These are phyloP conservation scores for Curvularia eragrostidis DNA, from an alignment of 2,329 filamentous ascomycete genomes.

Conservation along the genomic window DNA sequence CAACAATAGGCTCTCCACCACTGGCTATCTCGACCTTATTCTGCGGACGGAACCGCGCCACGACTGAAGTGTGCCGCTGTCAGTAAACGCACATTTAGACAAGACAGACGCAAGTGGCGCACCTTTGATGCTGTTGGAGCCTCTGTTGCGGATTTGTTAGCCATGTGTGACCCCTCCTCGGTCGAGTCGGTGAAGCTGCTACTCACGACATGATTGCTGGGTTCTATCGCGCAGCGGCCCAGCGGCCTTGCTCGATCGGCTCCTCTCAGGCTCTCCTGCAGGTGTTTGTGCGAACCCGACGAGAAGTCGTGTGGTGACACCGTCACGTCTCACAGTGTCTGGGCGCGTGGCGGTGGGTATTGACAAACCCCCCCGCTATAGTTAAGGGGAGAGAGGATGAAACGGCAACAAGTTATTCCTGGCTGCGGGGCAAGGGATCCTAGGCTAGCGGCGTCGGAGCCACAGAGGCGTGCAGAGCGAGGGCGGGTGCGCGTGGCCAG, in stretches of 20 bases:
- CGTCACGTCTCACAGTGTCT: constrained; percentile 33
- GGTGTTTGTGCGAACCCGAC: constrained; percentile 32
- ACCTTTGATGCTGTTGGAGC: constrained; percentile 58
- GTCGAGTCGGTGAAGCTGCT: constrained; percentile 11
- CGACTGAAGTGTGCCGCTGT: constrained; percentile 64
- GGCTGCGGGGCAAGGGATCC: constrained; percentile 6
- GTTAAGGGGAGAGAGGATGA: constrained; percentile 42
- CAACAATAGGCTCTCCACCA: constrained; percentile 89
- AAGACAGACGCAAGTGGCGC: constrained; percentile 19
- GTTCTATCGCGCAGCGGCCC: constrained; percentile 42
- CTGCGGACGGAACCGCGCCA: constrained; percentile 96
- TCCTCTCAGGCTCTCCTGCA: constrained; percentile 26
- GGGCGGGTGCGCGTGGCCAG: background rate
- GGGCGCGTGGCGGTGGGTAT: constrained; percentile 38
- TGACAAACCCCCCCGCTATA: constrained; percentile 42
- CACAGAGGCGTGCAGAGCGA: constrained; percentile 5
- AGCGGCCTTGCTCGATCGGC: constrained; percentile 41
- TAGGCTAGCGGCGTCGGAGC: constrained; percentile 7
- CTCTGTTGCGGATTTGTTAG: constrained; percentile 51
- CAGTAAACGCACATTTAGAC: constrained; percentile 23
- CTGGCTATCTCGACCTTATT: constrained; percentile 92
- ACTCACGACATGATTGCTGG: constrained; percentile 51
- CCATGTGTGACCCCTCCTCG: constrained; percentile 33
- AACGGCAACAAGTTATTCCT: constrained; percentile 8
- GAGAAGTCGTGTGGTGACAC: constrained; percentile 42